Evolutionary conservation across 1,284 basidiomycete genomes (phyloP), one percentile per base, ranked within the genome.

Genomic region (Heterobasidion annosum): DNA sequence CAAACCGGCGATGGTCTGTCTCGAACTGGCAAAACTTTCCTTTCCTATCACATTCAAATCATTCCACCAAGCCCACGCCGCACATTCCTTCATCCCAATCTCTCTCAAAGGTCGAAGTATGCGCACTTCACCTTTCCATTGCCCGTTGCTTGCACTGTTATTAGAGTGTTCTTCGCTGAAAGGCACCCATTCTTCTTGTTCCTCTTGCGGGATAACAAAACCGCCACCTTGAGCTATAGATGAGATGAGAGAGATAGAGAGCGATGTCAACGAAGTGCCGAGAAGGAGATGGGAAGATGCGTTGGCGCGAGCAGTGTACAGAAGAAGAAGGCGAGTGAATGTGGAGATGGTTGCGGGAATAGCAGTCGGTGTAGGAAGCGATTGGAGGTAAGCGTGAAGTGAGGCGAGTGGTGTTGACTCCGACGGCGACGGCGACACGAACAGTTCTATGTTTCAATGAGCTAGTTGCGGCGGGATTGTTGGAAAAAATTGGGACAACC

Each of bases 211-310:
- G 8, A 94, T 75, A 2, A 80, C 74, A 68, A 88, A 91, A 0
- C 91, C 92, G 2, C 82, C 81, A n/a, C 92, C 92, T 62, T 85
- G 81, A 0, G 89, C 80, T 50, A 93, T 83, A 8, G 79, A 82
- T 1, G 85, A 82, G 56, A 93, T 87, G 42, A 93, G 71, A 10
- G 82, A 80, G 50, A 93, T 77, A 0, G 91, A 91, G 15, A 93
- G 75, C 0, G 87, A 83, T 0, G 92, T 93, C 13, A 92, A 73
- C 1, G 85, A 88, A 19, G 90, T 88, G 55, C 91, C 91, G n/a
- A 92, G 73, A 5, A 93, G 70, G 8, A 93, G 71, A 64, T 93
- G 90, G 0, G 88, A 88, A 48, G 85, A 82, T 9, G 68, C 65
- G 3, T 76, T 77, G 1, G 77, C 72, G 18, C 69, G 66, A 1